These are phyloP conservation scores for Anaeromyces robustus DNA, from an alignment of 192 early-diverging fungal species.

Conservation along the genomic window DNA sequence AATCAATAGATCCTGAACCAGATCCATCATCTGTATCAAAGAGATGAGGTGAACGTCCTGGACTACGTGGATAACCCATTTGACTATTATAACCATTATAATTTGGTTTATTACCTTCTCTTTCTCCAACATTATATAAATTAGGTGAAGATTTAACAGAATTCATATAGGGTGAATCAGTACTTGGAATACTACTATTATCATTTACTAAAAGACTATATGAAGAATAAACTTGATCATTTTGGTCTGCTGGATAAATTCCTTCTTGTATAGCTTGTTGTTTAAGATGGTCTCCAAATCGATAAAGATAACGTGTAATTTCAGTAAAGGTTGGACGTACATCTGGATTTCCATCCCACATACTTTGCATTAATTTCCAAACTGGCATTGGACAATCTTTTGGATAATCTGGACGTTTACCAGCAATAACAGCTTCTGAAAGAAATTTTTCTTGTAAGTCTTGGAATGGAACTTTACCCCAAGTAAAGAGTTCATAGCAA, in stretches of 20 bases:
- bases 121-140: no score
- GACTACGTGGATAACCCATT: background rate
- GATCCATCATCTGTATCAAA: background rate
- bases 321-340: background rate
- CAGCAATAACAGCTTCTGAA: background rate
- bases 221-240: no score
- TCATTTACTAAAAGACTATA: background rate
- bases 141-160: no score
- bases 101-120: no score
- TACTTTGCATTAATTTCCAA: background rate
- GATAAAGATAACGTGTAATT: background rate
- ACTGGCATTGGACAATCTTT: background rate
- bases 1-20: background rate
- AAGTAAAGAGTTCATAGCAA: background rate
- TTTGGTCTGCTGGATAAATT: background rate
- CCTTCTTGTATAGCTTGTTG: background rate
- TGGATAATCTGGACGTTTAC: background rate
- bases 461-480: background rate
- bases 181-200: background rate
- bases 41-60: background rate
- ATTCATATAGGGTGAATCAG: background rate
- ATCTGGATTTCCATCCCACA: background rate
- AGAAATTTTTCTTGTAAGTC: background rate
- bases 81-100: no score
- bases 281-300: background rate